Percentiles rank a stretch among this genome's conserved stretches.
phyloP scores from a whole-genome alignment of 768 basidiomycete genomes.

The Tremella mesenterica region DNA sequence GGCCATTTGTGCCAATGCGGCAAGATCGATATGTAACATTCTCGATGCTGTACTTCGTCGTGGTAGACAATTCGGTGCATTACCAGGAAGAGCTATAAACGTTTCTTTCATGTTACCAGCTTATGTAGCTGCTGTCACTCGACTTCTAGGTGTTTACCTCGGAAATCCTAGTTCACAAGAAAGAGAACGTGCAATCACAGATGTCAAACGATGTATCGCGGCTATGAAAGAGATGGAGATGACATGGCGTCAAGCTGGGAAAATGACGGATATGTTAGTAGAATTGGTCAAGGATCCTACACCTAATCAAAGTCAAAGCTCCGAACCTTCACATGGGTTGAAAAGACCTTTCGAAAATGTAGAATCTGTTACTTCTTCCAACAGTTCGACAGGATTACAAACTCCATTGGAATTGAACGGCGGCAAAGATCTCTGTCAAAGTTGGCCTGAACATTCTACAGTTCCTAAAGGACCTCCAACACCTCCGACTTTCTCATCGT shows the following conservation, averaged over 20 bases:
- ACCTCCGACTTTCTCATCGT: too few species aligned
- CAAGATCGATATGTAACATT: constrained; percentile 64
- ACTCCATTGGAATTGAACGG: too few species aligned
- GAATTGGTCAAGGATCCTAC: constrained; percentile 22
- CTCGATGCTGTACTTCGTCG: constrained; percentile 54
- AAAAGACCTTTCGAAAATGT: constrained; percentile 6
- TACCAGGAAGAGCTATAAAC: constrained; percentile 39
- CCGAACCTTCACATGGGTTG: constrained; percentile 1
- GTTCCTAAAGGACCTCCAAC: too few species aligned
- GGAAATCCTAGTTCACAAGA: constrained; percentile 53
- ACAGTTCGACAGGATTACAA: not conserved
- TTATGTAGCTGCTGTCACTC: constrained; percentile 53
- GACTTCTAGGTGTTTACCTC: constrained; percentile 57
- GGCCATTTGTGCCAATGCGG: constrained; percentile 73
- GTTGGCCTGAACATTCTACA: too few species aligned
- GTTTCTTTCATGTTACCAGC: constrained; percentile 41
- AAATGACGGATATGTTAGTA: constrained; percentile 30
- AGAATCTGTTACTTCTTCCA: not conserved
- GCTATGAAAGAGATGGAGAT: constrained; percentile 49
- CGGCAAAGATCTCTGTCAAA: too few species aligned
- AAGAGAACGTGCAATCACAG: constrained; percentile 52
- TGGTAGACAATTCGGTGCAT: constrained; percentile 46
- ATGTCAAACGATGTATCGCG: constrained; percentile 56
- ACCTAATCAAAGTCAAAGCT: too few species aligned
- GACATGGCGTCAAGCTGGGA: constrained; percentile 41